These are phyloP conservation scores for Syzygium malaccense DNA, from an alignment of 441 rosid species.

Conservation along the genomic window DNA sequence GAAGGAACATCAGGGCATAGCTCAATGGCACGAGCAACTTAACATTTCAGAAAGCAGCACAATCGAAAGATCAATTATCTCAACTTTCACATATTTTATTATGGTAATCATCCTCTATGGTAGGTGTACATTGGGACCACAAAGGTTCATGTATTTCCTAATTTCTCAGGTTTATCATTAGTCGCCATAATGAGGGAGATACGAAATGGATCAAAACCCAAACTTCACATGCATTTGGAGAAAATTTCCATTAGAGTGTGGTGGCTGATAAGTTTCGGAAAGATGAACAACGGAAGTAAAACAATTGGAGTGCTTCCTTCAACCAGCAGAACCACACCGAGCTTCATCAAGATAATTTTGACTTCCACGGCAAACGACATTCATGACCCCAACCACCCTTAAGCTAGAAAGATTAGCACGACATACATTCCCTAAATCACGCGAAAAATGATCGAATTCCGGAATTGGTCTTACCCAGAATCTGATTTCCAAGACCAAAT, in stretches of 20 bases:
- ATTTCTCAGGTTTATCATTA: no score
- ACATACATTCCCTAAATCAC: not conserved
- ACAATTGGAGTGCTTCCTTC: not conserved
- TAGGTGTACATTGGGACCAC: no score
- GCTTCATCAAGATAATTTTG: not conserved
- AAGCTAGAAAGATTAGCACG: not conserved
- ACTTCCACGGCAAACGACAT: not conserved
- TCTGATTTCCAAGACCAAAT: not conserved
- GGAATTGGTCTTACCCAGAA: not conserved
- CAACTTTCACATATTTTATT: no score
- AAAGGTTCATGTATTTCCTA: no score
- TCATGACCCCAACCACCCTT: not conserved
- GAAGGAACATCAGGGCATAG: no score
- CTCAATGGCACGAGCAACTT: no score
- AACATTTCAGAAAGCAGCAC: no score
- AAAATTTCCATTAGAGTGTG: not conserved
- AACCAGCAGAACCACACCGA: not conserved
- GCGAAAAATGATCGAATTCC: not conserved
- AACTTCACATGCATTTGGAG: not conserved
- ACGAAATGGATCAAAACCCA: not conserved
- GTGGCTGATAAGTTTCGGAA: not conserved
- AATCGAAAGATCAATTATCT: no score
- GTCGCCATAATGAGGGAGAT: not conserved
- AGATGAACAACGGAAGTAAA: not conserved
- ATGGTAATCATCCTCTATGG: no score